Evolutionary conservation across 345 rosid genomes (phyloP).

Genomic region (Eucalyptus microcorys): DNA sequence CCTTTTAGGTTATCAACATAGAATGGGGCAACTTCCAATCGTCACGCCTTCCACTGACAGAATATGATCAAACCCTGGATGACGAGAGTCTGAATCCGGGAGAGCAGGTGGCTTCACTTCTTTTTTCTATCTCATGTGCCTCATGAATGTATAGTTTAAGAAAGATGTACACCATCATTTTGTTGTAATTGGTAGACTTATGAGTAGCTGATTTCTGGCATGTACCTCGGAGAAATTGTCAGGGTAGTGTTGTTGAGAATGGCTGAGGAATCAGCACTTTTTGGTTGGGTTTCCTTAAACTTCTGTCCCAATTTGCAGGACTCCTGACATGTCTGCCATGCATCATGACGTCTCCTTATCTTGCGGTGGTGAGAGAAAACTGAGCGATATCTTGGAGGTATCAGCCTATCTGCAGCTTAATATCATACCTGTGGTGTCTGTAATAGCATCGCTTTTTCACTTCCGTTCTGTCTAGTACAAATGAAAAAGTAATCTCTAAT

Average conservation of each 20-base stretch:
- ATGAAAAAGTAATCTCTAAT: neutral
- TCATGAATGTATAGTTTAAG: neutral
- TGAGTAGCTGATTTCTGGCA: constrained; percentile 61
- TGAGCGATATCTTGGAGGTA: constrained; percentile 61
- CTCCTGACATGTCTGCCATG: constrained; percentile 71
- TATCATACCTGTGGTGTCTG: neutral
- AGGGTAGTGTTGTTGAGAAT: constrained; percentile 47
- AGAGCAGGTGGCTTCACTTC: constrained; percentile 41
- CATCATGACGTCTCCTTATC: constrained; percentile 60
- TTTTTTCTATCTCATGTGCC: neutral
- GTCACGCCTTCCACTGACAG: constrained; percentile 58
- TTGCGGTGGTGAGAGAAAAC: constrained; percentile 47
- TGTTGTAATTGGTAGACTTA: constrained; percentile 22
- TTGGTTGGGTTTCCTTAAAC: constrained; percentile 1
- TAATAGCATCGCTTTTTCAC: neutral
- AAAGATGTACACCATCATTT: neutral
- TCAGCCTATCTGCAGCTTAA: neutral
- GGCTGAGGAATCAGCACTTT: constrained; percentile 65
- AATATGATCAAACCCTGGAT: constrained; percentile 49
- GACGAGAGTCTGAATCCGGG: constrained; percentile 54
- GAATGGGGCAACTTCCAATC: constrained; percentile 76
- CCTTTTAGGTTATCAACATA: constrained; percentile 55
- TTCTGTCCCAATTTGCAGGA: constrained; percentile 12
- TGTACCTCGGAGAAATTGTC: constrained; percentile 70
- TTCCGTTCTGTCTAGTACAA: neutral